Base-by-base conservation (phyloP, 2,329 filamentous ascomycete genomes). In the Neonectria faginata region DNA sequence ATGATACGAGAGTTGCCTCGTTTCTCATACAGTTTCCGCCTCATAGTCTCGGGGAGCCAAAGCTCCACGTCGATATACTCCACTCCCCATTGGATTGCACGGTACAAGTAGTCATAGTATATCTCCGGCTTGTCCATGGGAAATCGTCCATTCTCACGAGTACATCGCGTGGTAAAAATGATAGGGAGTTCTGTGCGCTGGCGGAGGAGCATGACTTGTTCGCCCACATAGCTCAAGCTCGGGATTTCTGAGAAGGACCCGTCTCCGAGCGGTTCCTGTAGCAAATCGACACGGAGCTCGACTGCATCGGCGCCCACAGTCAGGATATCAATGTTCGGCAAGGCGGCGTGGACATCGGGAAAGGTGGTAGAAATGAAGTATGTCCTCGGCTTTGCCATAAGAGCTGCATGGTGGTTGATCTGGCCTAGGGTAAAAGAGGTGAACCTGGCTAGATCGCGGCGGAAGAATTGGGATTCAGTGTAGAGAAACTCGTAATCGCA, bases 401-500 rank as follows among this genome's bases (percentile, higher is more conserved):
- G 82, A 61, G 92, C 90, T 70, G 91, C 89, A 75, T 97, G 92
- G 60, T 91, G 91, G 73, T 88, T 90, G 68, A 91, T 90, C 79
- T 96, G 92, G 10, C 93, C 93, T 27, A 96, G 82, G 6, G 91
- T 89, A 74, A 96, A 90, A 6, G 92, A 92, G 27, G 94, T 86
- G 75, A 94, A 96, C 41, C 93, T 88, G 10, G 92, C 88, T 50
- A 96, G 81, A 74, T 96, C 92, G 61, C 92, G 86, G 29, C 92
- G 88, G 66, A 91, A 89, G 76, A 92, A 92, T 1, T 90, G 86
- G 9, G 85, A 84, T 67, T 89, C 86, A 3, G 91, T 92, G 80
- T 96, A 97, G 20, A 97, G 84, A 71, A 95, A 96, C 77, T 97
- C 93, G 79, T 95, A 96, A 79, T 96, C 92, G 80, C 91, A 94